Evolutionary conservation across 2,329 filamentous ascomycete species (phyloP), one percentile per base, ranked within the genome.

Genomic region (Colletotrichum limetticola): DNA sequence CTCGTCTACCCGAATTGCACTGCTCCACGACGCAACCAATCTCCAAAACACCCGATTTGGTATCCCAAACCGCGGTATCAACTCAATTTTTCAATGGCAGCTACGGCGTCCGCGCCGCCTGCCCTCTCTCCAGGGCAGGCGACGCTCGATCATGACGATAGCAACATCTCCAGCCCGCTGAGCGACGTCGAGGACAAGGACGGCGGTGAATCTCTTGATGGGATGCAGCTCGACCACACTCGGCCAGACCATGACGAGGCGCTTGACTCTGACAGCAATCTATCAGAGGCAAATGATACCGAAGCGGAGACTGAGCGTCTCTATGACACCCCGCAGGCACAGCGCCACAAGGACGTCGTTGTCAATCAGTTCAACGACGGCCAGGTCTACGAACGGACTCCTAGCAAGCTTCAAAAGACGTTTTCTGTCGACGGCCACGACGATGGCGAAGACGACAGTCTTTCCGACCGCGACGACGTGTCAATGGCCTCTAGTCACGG

Each of bases 251-350:
- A 68, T 42, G 72, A 74, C 30, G 71, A 70, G 53, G 83, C 82
- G 57, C 82, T 81, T 35, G 83, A 86, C 76, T 86, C 87, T 9
- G 86, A 88, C 76, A 90, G 86, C 77, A 85, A 89, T 74, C 86
- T 90, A 71, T 90, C 91, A 19, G 89, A 91, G 70, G 86, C 85
- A 76, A 90, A 91, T 79, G 90, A 90, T 81, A 92, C 95, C 4
- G 96, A 98, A 83, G 96, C 96, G 42, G 96, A 98, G 84, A 98
- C 96, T 1, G 95, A 98, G 84, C 92, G 97, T 72, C 88, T 99
- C 73, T 97, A 97, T 79, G 92, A 94, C 79, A 97, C 95, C n/a
- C 95, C 95, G 22, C 90, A 91, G 75, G 93, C 88, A 78, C 84
- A 88, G 79, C 87, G 91, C 76, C 88, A 90, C 77, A 87, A 88